phyloP scores from a whole-genome alignment of 2,329 filamentous ascomycete genomes.

The Sporothrix luriei region DNA sequence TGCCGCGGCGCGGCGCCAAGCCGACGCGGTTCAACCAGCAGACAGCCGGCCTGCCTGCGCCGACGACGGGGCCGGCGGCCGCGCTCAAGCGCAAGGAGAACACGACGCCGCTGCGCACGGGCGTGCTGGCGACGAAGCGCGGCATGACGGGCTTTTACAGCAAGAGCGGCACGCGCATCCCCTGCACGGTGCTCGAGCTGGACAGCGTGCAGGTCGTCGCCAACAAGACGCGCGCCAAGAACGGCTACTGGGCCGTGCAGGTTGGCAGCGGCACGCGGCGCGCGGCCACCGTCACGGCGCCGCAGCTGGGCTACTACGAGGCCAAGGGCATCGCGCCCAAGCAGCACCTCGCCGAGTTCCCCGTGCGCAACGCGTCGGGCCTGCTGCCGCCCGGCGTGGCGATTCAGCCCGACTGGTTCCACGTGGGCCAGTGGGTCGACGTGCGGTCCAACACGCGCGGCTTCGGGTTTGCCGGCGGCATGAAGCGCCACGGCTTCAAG shows the following conservation, averaged over 20 bases:
- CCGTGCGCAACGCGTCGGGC: conserved; percentile 72
- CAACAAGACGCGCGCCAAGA: conserved; percentile 75
- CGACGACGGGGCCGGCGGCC: conserved; percentile 61
- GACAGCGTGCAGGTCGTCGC: conserved; percentile 88
- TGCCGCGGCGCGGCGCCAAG: conserved; percentile 50
- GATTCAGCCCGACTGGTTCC: conserved; percentile 87
- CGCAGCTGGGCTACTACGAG: conserved; percentile 86
- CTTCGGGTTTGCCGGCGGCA: conserved; percentile 93
- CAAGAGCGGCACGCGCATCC: conserved; percentile 72
- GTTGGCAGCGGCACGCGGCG: conserved; percentile 77
- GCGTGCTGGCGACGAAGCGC: conserved; percentile 84
- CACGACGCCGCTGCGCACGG: conserved; percentile 70
- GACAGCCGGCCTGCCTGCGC: conserved; percentile 58
- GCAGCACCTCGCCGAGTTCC: conserved; percentile 81
- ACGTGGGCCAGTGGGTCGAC: conserved; percentile 87
- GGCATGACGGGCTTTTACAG: conserved; percentile 94
- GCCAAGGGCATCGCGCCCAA: conserved; percentile 81
- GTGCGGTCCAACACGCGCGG: conserved; percentile 76
- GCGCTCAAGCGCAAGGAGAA: conserved; percentile 61
- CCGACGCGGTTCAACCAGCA: conserved; percentile 64
- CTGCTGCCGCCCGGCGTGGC: conserved; percentile 73
- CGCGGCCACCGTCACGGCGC: conserved; percentile 74
- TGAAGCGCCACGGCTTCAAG: conserved; percentile 91
- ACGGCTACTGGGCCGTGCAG: conserved; percentile 95
- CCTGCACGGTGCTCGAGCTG: conserved; percentile 91